Evolutionary conservation across 108 stramenopile genomes (phyloP).

Genomic region (Asterionellopsis glacialis): DNA sequence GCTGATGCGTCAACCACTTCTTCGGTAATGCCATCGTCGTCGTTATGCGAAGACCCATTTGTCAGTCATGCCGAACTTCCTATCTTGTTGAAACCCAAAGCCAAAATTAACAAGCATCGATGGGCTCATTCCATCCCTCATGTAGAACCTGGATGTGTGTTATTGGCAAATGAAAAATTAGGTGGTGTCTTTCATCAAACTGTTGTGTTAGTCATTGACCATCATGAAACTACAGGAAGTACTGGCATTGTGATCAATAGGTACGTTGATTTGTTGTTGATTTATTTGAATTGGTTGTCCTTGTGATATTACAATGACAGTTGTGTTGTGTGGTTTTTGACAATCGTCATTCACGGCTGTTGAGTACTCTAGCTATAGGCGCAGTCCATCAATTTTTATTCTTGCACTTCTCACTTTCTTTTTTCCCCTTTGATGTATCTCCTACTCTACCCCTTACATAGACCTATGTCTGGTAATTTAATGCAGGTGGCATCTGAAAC

Average conservation of each 20-base stretch:
- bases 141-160: constrained; percentile 79
- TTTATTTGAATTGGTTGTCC: neutral
- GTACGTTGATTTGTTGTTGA: constrained; percentile 31
- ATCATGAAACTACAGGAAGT: constrained; percentile 65
- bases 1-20: constrained; percentile 10
- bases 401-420: neutral
- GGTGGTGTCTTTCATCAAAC: constrained; percentile 89
- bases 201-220: constrained; percentile 83
- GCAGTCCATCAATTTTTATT: no score
- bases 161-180: constrained; percentile 84
- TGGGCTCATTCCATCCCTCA: constrained; percentile 82
- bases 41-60: constrained; percentile 67
- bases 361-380: no score
- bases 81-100: constrained; percentile 49
- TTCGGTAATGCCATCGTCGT: constrained; percentile 5
- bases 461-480: constrained; percentile 70
- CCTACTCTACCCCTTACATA: constrained; percentile 11
- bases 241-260: constrained; percentile 87
- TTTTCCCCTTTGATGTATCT: neutral
- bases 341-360: no score
- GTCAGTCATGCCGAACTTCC: constrained; percentile 68
- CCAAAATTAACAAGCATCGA: constrained; percentile 63
- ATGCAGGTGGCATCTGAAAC: constrained; percentile 53
- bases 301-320: neutral
- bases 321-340: no score